Percentiles rank a stretch among this genome's conserved stretches.
phyloP scores from a whole-genome alignment of 306 rosid species.

The Quercus ilex region DNA sequence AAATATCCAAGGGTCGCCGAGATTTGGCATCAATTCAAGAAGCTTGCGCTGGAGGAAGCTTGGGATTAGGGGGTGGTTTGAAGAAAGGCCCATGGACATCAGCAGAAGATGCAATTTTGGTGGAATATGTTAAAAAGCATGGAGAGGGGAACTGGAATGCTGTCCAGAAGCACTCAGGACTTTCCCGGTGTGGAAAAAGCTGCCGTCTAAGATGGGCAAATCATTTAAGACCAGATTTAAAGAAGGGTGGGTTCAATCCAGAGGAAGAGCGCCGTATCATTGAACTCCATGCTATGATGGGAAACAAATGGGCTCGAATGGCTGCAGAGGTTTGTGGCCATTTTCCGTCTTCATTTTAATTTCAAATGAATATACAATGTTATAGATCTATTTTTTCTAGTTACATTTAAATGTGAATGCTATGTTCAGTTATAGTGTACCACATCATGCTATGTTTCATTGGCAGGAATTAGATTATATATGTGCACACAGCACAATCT shows the following conservation, averaged over 20 bases:
- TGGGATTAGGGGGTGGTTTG: slow-evolving; percentile 32
- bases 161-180: slow-evolving; percentile 56
- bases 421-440: not conserved
- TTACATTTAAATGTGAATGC: not conserved
- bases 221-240: slow-evolving; percentile 64
- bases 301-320: slow-evolving; percentile 79
- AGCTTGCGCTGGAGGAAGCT: slow-evolving; percentile 37
- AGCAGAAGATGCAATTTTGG: slow-evolving; percentile 59
- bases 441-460: not conserved
- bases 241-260: slow-evolving; percentile 45
- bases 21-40: slow-evolving; percentile 33
- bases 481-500: not conserved
- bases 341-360: not conserved
- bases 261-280: slow-evolving; percentile 46
- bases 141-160: slow-evolving; percentile 84
- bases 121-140: slow-evolving; percentile 47
- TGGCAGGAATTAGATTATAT: not conserved
- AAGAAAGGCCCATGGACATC: slow-evolving; percentile 87
- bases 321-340: slow-evolving; percentile 43
- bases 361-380: not conserved
- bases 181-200: slow-evolving; percentile 76
- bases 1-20: slow-evolving; percentile 24
- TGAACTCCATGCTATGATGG: slow-evolving; percentile 52
- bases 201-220: slow-evolving; percentile 81
- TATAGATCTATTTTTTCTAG: not conserved